These are phyloP conservation scores for Wickerhamomyces tratensis DNA, from an alignment of 805 yeast genomes.

Conservation along the genomic window DNA sequence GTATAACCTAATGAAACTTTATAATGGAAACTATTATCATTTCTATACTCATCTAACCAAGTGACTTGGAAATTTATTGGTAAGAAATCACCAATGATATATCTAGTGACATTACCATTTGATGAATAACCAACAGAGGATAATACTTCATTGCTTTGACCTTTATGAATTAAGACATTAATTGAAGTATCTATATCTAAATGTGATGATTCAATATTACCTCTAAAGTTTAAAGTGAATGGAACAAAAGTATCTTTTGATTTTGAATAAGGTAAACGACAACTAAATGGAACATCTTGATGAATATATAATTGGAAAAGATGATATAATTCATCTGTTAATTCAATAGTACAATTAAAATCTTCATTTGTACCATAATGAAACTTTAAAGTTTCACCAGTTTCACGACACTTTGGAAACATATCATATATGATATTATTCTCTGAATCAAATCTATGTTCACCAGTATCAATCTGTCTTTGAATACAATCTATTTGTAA, in stretches of 20 bases:
- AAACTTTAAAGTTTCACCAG: constrained; percentile 48
- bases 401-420: constrained; percentile 58
- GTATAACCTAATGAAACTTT: constrained; percentile 5
- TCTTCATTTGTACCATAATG: constrained; percentile 39
- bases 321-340: constrained; percentile 60
- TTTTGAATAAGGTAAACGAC: constrained; percentile 42
- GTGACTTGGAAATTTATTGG: constrained; percentile 47
- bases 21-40: constrained; percentile 4
- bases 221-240: constrained; percentile 53
- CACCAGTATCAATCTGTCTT: constrained; percentile 67
- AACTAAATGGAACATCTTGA: constrained; percentile 68
- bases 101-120: constrained; percentile 50
- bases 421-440: constrained; percentile 45
- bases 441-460: constrained; percentile 56
- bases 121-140: constrained; percentile 52
- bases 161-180: constrained; percentile 38
- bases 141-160: constrained; percentile 28
- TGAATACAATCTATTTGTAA: constrained; percentile 50
- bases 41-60: constrained; percentile 32
- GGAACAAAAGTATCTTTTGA: constrained; percentile 38
- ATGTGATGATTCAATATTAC: constrained; percentile 57
- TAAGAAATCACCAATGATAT: constrained; percentile 56
- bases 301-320: constrained; percentile 68
- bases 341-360: constrained; percentile 47
- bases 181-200: constrained; percentile 52